Base-by-base conservation (phyloP, 2,329 filamentous ascomycete genomes). In the Diaporthe aspalathi region DNA sequence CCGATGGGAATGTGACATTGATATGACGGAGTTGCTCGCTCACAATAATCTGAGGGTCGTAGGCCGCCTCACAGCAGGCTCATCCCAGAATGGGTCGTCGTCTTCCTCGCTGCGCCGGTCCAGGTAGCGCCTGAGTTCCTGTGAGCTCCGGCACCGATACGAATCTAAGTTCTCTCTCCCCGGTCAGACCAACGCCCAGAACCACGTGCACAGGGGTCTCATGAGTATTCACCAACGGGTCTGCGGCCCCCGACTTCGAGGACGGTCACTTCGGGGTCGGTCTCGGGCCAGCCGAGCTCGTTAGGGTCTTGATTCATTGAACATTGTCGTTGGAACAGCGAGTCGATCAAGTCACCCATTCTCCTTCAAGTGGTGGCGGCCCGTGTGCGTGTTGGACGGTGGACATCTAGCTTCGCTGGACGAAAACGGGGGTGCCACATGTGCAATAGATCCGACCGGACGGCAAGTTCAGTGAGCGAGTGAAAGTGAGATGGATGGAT, bases 41-140 rank as follows among this genome's bases (percentile, higher is more conserved):
- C 54, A 73, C 72, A 73, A 73, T n/a, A 73, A 38, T 20, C 67
- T 71, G 52, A 73, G 52, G 29, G 65, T 66, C 3, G 63, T 50
- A 38, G 71, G 63, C n/a, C 38, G 45, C 12, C 32, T 43, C 12
- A 11, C 20, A 5, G 29, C 35, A 32, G 62, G 45, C 17, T 49
- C 69, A 24, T 71, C 63, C 69, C 69, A 62, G 47, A 67, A 68
- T 45, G 65, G 56, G 62, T 70, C 60, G 32, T 27, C 50, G 12
- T 71, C 57, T 20, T 56, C 40, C 24, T 60, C 43, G 7, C 71
- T 50, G 22, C 65, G 66, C 24, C 60, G 50, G 45, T 63, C 69
- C 32, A 60, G 45, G 20, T 69, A 66, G 29, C 38, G 50, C 43
- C 56, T 71, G 22, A 68, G n/a, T 16, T 71, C 65, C 32, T 56